Conservation (phyloP, 345 rosid genomes). For the Syzygium grande region DNA sequence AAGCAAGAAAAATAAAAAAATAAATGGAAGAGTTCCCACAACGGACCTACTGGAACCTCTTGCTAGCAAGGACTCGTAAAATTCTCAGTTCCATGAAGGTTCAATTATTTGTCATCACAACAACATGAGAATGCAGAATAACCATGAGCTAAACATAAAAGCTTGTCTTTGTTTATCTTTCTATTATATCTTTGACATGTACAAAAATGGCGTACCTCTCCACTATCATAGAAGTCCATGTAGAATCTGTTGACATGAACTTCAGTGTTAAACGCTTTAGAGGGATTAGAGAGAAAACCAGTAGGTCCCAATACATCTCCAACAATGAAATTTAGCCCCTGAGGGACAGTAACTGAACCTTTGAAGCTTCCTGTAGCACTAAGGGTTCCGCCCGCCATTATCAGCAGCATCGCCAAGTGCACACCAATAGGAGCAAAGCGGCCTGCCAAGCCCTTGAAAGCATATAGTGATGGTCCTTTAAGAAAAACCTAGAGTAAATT, state of each 20-base stretch:
- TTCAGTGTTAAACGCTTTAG: slow-evolving; percentile 82
- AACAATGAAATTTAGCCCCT: slow-evolving; percentile 77
- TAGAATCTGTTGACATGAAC: slow-evolving; percentile 83
- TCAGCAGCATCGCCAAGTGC: slow-evolving; percentile 82
- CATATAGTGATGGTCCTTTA: slow-evolving; percentile 83
- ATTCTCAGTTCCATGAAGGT: background rate
- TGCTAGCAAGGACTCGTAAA: background rate
- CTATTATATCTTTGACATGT: background rate
- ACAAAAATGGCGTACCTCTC: slow-evolving; percentile 39
- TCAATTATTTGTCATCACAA: background rate
- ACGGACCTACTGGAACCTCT: background rate
- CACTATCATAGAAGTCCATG: slow-evolving; percentile 87
- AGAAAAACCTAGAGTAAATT: slow-evolving; percentile 49
- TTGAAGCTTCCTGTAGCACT: slow-evolving; percentile 86
- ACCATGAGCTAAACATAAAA: background rate
- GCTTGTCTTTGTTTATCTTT: background rate
- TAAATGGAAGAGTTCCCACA: background rate
- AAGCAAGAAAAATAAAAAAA: background rate
- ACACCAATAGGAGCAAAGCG: slow-evolving; percentile 89
- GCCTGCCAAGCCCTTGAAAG: slow-evolving; percentile 90
- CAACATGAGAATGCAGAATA: background rate
- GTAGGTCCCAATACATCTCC: slow-evolving; percentile 78
- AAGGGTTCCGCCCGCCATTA: slow-evolving; percentile 86
- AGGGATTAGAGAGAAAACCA: slow-evolving; percentile 81
- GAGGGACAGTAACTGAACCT: slow-evolving; percentile 89